phyloP scores from a whole-genome alignment of 2,329 filamentous ascomycete genomes.

The Ascosphaera aggregata region DNA sequence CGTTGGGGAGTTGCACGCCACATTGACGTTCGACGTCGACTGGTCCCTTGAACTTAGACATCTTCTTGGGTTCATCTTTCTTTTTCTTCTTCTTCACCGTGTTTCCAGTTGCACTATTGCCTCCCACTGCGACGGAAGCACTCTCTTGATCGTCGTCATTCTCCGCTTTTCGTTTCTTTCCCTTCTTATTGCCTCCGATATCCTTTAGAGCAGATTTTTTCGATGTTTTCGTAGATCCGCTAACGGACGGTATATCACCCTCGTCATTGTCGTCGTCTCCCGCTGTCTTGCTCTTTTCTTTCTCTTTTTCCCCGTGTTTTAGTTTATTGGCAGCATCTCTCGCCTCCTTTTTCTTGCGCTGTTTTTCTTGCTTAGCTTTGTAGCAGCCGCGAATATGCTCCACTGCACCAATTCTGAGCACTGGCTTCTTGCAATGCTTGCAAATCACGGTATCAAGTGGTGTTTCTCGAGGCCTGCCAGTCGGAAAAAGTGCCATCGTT shows the following conservation, averaged over 20 bases:
- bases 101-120: background rate
- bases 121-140: no score
- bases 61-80: constrained; percentile 67
- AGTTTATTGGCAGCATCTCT: constrained; percentile 45
- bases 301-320: constrained; percentile 23
- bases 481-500: constrained; percentile 56
- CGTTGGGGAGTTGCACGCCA: constrained; percentile 66
- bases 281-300: constrained; percentile 18
- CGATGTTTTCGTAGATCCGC: constrained; percentile 34
- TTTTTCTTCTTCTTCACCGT: constrained; percentile 79
- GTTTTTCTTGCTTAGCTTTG: constrained; percentile 62
- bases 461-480: constrained; percentile 61
- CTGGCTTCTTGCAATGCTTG: constrained; percentile 83
- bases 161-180: constrained; percentile 60
- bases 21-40: constrained; percentile 91
- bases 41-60: constrained; percentile 67
- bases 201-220: constrained; percentile 38
- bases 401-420: constrained; percentile 50
- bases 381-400: constrained; percentile 68
- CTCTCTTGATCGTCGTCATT: constrained; percentile 48
- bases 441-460: constrained; percentile 58
- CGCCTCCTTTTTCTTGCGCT: constrained; percentile 52
- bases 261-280: constrained; percentile 14
- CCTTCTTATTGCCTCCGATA: constrained; percentile 20
- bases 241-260: constrained; percentile 19